phyloP scores from a whole-genome alignment of 1,284 basidiomycete genomes.

The Rhodotorula sp. region DNA sequence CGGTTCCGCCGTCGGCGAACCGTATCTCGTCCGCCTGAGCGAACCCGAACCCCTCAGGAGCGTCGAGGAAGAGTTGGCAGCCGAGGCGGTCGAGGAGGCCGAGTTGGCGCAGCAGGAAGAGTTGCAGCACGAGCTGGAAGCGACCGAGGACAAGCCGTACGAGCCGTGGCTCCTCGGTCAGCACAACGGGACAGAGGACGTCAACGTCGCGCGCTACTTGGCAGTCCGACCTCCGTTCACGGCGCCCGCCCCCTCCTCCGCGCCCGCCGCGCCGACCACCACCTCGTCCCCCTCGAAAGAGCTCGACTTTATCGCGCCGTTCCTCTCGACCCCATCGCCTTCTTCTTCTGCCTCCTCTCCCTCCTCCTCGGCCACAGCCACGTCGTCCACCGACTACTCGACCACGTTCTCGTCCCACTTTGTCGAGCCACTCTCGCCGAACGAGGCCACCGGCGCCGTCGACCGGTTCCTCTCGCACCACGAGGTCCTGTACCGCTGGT shows the following conservation, averaged over 20 bases:
- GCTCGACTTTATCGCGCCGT: constrained; percentile 28
- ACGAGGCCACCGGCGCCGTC: constrained; percentile 20
- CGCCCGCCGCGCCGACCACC: not conserved
- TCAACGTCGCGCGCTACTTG: constrained; percentile 34
- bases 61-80: constrained; percentile 32
- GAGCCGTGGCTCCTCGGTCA: constrained; percentile 40
- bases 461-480: constrained; percentile 38
- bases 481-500: constrained; percentile 25
- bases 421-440: constrained; percentile 35
- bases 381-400: constrained; percentile 9
- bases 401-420: constrained; percentile 31
- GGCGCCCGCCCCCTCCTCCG: constrained; percentile 2
- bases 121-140: constrained; percentile 29
- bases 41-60: constrained; percentile 15
- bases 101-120: constrained; percentile 23
- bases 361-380: not conserved
- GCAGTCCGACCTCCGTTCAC: constrained; percentile 32
- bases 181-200: constrained; percentile 14
- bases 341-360: constrained; percentile 2
- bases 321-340: constrained; percentile 2
- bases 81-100: constrained; percentile 32
- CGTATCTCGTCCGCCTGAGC: constrained; percentile 27
- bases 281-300: not conserved
- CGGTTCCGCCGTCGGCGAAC: constrained; percentile 24
- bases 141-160: constrained; percentile 34